Evolutionary conservation across 805 yeast genomes (phyloP), one percentile per base, ranked within the genome.

Genomic region (Nematodospora valgi): DNA sequence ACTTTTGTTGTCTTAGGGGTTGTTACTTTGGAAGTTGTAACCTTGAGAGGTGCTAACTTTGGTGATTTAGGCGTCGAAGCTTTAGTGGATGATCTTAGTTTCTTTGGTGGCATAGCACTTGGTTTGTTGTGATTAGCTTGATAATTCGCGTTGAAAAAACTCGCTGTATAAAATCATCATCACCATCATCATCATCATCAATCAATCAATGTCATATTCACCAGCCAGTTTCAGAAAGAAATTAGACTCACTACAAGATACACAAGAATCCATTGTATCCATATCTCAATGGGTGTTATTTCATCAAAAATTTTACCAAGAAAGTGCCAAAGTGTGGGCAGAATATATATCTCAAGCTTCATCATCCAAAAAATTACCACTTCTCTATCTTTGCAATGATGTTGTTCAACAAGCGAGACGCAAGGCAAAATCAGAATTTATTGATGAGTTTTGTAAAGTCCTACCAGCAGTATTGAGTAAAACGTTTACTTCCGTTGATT

Each of bases 341-440:
- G 45, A 52, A 9, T 65, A 49, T 45, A 45, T 54, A 11, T 41
- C 40, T 37, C 38, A 24, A 5, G 24, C 43, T 5, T 30, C 38
- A 22, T 48, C 56, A 4, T 34, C 44, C n/a, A 68, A 72, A 47
- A 72, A 70, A 40, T 65, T 82, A 34, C 69, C 82, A 2, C 58
- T 82, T 37, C 66, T 86, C 16, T 86, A 86, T 49, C 62, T 86
- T 10, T 81, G 83, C 34, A 86, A 86, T 54, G 96, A 86, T 45
- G 80, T 86, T 15, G 82, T 86, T 1, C 96, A 86, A 56, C 83
- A 83, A 52, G 77, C 88, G 3, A 69, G 80, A 39, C 78, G 81
- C 22, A 76, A 78, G 47, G 68, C 74, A 40, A 77, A 74, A 48
- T 60, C 62, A 4, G 85, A 77, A 31, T 80, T 82, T 44, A 56